Evolutionary conservation across 2,329 filamentous ascomycete genomes (phyloP).

Genomic region (Colletotrichum graminicola): DNA sequence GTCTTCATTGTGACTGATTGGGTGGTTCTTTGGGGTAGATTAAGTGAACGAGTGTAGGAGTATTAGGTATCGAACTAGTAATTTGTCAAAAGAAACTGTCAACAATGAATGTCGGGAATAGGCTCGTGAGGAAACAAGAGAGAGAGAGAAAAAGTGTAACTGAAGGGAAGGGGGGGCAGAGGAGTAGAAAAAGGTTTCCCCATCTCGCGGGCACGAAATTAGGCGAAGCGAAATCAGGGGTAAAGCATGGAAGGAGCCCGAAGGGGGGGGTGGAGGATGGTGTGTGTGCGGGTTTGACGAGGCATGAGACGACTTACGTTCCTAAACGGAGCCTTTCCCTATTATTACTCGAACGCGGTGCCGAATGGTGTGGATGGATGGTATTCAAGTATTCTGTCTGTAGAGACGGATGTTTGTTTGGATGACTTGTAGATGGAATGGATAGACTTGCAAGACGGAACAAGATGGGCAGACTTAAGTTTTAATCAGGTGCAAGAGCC

Average conservation of each 20-base stretch:
- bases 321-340: conserved; percentile 31
- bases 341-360: conserved; percentile 22
- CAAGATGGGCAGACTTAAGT: conserved; percentile 5
- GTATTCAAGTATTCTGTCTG: neutral
- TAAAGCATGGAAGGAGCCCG: conserved; percentile 35
- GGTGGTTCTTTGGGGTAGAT: conserved; percentile 37
- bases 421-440: conserved; percentile 17
- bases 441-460: conserved; percentile 12
- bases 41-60: conserved; percentile 33
- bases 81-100: conserved; percentile 31
- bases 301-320: conserved; percentile 36
- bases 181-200: conserved; percentile 40
- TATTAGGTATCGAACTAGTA: conserved; percentile 39
- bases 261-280: neutral
- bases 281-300: conserved; percentile 32
- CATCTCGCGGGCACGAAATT: conserved; percentile 38
- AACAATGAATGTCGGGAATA: conserved; percentile 41
- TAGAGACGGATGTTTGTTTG: conserved; percentile 10
- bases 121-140: conserved; percentile 36
- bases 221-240: conserved; percentile 40
- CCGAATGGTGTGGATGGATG: conserved; percentile 1
- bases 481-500: conserved; percentile 20
- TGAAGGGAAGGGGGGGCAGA: conserved; percentile 14
- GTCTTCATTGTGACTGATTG: conserved; percentile 51
- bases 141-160: neutral